Base-by-base conservation (phyloP, 148 eudicot species). In the Bassia scoparia region DNA sequence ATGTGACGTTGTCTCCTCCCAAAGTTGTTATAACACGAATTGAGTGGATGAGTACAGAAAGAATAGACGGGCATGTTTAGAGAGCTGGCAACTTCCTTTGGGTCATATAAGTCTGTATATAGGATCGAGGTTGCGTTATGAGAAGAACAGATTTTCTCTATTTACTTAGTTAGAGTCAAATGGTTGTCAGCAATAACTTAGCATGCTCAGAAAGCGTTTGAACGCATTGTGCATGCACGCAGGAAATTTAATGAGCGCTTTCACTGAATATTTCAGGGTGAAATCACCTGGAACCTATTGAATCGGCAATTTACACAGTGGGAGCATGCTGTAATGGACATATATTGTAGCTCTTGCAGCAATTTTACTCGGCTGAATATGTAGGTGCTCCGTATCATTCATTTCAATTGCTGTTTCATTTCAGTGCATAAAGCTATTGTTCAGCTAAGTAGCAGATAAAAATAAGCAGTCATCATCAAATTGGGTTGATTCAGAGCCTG, bases 331-430 rank as follows among this genome's bases (percentile, higher is more conserved):
- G 73, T 76, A 34, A 68, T 50, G 16, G 78, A 76, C 60, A 69
- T 76, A 35, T 58, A 75, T 48, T 75, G 78, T 38, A 75, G 73
- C 67, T 75, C 68, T 34, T 76, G 73, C 60, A 31, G 46, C 73
- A 76, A 48, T n/a, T n/a, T 44, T 76, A 69, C 68, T 76, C 7
- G 78, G 78, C 46, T 76, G 78, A 52, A 69, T 76, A 76, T 46
- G 78, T 76, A 38, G 69, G 78, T 24, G 26, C 12, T 23, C 11
- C 7, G 13, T 37, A 4, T 69, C 5, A 14, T 50, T n/a, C n/a
- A n/a, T n/a, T n/a, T n/a, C 17, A 0, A 30, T 50, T 69, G 20
- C 34, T 41, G 12, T 30, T 10, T 15, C 20, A 38, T 29, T 31
- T 34, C 63, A 70, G 35, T 10, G 9, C 44, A 20, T 52, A n/a